Evolutionary conservation across 2,329 filamentous ascomycete species (phyloP).

Genomic region (Pyricularia grisea): DNA sequence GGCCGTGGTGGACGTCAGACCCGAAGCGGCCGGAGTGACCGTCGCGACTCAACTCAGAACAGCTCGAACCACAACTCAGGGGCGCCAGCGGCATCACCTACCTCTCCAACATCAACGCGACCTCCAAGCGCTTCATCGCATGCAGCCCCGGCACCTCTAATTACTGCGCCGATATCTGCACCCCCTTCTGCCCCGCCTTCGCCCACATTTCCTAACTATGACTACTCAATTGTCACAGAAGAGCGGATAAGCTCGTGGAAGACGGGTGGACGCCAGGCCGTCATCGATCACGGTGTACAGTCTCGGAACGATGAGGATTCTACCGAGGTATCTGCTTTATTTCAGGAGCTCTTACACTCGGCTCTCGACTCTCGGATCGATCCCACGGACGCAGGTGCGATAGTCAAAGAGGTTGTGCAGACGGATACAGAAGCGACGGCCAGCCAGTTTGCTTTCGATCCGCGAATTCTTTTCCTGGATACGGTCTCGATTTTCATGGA

Average conservation of each 20-base stretch:
- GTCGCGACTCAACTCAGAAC: constrained; percentile 41
- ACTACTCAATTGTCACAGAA: constrained; percentile 69
- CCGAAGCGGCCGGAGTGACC: constrained; percentile 30
- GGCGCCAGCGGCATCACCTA: constrained; percentile 8
- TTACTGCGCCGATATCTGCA: constrained; percentile 17
- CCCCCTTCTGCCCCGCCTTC: constrained; percentile 17
- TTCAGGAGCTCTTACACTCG: constrained; percentile 77
- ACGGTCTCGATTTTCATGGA: constrained; percentile 73
- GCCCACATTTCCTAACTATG: constrained; percentile 41
- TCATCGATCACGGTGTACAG: constrained; percentile 56
- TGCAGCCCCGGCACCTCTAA: constrained; percentile 13
- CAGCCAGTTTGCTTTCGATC: constrained; percentile 45
- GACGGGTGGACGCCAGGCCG: constrained; percentile 52
- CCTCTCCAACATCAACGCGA: constrained; percentile 22
- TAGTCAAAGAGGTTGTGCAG: constrained; percentile 65
- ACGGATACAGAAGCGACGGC: constrained; percentile 40
- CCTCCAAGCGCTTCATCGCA: constrained; percentile 29
- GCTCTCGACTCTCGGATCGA: constrained; percentile 61
- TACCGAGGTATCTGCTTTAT: constrained; percentile 59
- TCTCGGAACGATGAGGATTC: constrained; percentile 60
- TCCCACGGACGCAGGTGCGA: constrained; percentile 58
- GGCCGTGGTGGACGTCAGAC: constrained; percentile 34
- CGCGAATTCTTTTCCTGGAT: constrained; percentile 70
- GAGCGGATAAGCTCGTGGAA: constrained; percentile 60
- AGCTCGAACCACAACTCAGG: constrained; percentile 16